Base-by-base conservation (phyloP, 345 rosid species). In the Populus pruinosa region DNA sequence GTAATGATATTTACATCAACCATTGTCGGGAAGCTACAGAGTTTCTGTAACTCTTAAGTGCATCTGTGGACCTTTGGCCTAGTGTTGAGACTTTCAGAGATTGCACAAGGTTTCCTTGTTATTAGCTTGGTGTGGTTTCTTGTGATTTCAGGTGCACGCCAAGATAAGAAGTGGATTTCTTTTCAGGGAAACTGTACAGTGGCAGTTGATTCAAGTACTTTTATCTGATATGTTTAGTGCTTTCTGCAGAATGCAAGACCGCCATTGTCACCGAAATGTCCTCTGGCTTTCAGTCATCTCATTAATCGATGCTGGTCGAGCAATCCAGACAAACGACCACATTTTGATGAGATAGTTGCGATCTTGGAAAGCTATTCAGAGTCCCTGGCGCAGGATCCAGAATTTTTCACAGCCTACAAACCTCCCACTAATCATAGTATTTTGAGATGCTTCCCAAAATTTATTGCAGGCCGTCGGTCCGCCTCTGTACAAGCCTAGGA, bases 201-300 rank as follows among this genome's bases (percentile, higher is more conserved):
- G 3, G 10, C 44, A 67, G 62, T 29, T 39, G 23, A 72, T 67
- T 2, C 4, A 74, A 43, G 56, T 39, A 20, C 64, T 67, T 47
- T 8, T 44, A n/a, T 78, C 47, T 38, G 67, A 64, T 66, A 18
- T 29, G 8, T 70, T 70, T n/a, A 18, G 31, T 8, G 17, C 69
- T 71, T 71, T 73, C 53, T 77, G 85, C 90, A 92, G 93, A 89
- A 92, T 74, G 91, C 91, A 11, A 89, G 97, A 70, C 93, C 97
- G 9, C 94, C 88, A 63, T 76, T 92, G 39, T 94, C 93, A 33
- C 80, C 87, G 0, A 70, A 81, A 31, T 89, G 94, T 61, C 97
- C 94, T 1, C 50, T 11, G 47, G 97, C 91, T 5, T 78, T 90
- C 17, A 84, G 82, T 63, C 86, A 78, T 79, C 90, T 92, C 65